phyloP scores from a whole-genome alignment of 129 eudicot species.

The Rutidosis leptorrhynchoides region DNA sequence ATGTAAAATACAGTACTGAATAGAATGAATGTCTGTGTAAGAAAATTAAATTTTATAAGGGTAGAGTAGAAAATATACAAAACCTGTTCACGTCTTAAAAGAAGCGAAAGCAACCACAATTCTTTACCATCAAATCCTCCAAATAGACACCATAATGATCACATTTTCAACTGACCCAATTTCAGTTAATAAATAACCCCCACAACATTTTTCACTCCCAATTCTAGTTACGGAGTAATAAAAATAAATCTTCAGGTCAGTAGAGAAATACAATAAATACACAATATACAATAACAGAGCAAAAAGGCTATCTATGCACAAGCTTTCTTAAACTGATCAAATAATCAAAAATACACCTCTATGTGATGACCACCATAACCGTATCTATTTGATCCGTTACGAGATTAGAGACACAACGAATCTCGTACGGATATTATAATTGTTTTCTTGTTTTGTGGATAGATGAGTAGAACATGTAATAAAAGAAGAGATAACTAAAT shows the following conservation, averaged over 20 bases:
- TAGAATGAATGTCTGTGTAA: neutral
- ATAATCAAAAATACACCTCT: no score
- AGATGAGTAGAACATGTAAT: no score
- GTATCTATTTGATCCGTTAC: neutral
- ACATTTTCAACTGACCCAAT: neutral
- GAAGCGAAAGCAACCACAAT: neutral
- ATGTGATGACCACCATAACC: neutral
- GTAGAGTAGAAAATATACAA: neutral
- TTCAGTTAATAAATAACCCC: neutral
- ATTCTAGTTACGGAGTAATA: neutral
- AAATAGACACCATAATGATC: neutral
- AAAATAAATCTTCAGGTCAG: neutral
- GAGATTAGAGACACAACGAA: no score
- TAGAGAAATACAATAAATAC: neutral
- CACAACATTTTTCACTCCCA: neutral
- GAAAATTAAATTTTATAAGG: neutral
- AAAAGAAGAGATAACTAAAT: no score
- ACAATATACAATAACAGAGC: neutral
- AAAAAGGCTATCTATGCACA: neutral
- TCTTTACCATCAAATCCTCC: neutral
- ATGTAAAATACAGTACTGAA: no score
- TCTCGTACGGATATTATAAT: no score
- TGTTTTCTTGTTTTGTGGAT: no score
- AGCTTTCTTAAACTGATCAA: neutral
- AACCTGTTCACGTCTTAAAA: neutral